Evolutionary conservation across 352 stramenopile genomes (phyloP).

Genomic region (Phytophthora podocarpi): DNA sequence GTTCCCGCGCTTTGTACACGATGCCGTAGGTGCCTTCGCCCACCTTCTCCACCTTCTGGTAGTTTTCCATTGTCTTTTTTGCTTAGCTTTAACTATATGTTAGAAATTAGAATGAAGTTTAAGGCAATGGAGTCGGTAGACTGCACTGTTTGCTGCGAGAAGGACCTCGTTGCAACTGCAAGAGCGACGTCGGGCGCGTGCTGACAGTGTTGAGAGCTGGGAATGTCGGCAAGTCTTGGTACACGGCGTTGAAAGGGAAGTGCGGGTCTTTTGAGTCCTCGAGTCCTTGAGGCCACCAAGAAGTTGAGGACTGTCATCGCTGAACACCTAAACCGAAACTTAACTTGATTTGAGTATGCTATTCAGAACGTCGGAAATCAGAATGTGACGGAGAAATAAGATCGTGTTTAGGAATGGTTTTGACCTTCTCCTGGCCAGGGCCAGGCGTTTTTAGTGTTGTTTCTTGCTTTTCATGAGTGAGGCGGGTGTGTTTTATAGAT

Average conservation of each 20-base stretch:
- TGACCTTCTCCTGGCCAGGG: no score
- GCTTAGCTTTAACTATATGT: background rate
- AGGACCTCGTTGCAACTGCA: slow-evolving; percentile 2
- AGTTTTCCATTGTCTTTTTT: slow-evolving; percentile 73
- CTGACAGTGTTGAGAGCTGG: background rate
- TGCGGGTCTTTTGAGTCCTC: no score
- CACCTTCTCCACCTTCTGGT: slow-evolving; percentile 88
- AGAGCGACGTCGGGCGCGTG: background rate
- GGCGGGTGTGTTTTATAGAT: background rate
- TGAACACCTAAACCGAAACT: slow-evolving; percentile 16
- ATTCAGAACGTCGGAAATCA: background rate
- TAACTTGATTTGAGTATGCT: slow-evolving; percentile 16
- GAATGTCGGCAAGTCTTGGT: background rate
- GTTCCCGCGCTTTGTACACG: slow-evolving; percentile 96
- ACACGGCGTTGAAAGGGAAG: no score
- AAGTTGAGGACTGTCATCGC: slow-evolving; percentile 23
- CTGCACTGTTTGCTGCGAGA: background rate
- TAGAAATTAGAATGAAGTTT: background rate
- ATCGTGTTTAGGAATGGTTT: background rate
- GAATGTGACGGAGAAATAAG: no score
- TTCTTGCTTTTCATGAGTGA: no score
- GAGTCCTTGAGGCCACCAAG: slow-evolving; percentile 27
- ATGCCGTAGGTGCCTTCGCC: slow-evolving; percentile 97
- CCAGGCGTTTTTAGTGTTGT: no score
- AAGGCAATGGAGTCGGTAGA: background rate